Evolutionary conservation across 2,329 filamentous ascomycete genomes (phyloP).

Genomic region (Alternaria sp.): DNA sequence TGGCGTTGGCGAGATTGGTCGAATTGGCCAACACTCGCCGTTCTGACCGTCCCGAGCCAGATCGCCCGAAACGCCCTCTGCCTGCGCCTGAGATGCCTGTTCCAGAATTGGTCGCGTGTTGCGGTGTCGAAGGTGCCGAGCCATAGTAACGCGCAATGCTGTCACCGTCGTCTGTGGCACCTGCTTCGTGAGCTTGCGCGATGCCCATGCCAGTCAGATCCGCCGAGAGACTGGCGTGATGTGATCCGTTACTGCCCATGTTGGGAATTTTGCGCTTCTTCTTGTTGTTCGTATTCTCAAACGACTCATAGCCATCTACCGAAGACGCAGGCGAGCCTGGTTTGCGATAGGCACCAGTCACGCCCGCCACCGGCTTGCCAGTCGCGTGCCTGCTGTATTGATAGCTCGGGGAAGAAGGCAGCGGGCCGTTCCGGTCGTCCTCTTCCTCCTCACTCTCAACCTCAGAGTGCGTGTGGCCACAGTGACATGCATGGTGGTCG

Average conservation of each 20-base stretch:
- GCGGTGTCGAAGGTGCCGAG: conserved; percentile 62
- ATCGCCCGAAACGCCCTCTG: conserved; percentile 80
- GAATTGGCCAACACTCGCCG: conserved; percentile 55
- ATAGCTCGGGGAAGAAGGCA: conserved; percentile 53
- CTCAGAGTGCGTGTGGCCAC: conserved; percentile 57
- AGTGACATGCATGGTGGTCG: conserved; percentile 58
- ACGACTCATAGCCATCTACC: conserved; percentile 91
- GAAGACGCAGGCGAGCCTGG: conserved; percentile 71
- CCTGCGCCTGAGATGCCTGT: conserved; percentile 85
- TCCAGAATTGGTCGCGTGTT: conserved; percentile 55
- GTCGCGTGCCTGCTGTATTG: conserved; percentile 46
- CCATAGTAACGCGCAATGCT: conserved; percentile 64
- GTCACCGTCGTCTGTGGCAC: conserved; percentile 56
- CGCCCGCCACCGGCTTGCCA: conserved; percentile 33
- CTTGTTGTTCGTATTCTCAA: conserved; percentile 99
- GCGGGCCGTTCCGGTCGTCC: conserved; percentile 53
- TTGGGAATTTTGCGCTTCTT: conserved; percentile 99
- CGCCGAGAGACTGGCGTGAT: conserved; percentile 65
- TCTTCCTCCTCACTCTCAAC: conserved; percentile 68
- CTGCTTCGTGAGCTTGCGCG: conserved; percentile 54
- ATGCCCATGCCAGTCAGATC: conserved; percentile 72
- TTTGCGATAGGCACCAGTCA: conserved; percentile 47
- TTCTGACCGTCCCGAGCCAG: conserved; percentile 53
- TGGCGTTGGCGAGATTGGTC: conserved; percentile 54
- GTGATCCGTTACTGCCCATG: conserved; percentile 72